phyloP scores from a whole-genome alignment of 2,329 filamentous ascomycete genomes.

The Fusarium pilosicola region DNA sequence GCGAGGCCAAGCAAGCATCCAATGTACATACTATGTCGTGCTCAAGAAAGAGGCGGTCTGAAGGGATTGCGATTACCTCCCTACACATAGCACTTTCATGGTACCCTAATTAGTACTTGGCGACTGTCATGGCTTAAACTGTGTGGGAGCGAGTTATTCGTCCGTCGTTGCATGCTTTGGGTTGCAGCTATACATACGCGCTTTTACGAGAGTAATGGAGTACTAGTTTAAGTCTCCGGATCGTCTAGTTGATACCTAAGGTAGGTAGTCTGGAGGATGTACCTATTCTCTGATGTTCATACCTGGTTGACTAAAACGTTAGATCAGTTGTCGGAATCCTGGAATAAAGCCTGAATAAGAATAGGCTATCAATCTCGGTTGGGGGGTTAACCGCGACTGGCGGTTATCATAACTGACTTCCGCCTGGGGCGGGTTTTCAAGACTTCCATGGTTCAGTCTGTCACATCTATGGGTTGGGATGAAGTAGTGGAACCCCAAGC shows the following conservation, averaged over 20 bases:
- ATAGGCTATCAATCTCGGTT: constrained; percentile 5
- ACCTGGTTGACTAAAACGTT: background rate
- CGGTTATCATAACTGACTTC: constrained; percentile 12
- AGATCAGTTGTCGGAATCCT: constrained; percentile 8
- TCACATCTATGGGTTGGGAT: constrained; percentile 24
- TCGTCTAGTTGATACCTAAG: background rate
- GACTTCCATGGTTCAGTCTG: constrained; percentile 1
- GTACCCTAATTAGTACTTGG: background rate
- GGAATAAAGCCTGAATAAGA: constrained; percentile 29
- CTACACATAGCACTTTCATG: constrained; percentile 6
- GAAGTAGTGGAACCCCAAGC: constrained; percentile 37
- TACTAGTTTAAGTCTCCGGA: background rate
- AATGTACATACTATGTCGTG: background rate
- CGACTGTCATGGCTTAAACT: constrained; percentile 2
- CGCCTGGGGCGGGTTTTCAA: constrained; percentile 12
- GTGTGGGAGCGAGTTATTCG: background rate
- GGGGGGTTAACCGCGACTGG: constrained; percentile 28
- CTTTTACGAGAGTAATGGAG: constrained; percentile 9
- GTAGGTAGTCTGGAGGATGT: background rate
- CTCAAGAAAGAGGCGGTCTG: constrained; percentile 29
- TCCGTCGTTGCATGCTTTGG: background rate
- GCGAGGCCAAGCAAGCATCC: background rate
- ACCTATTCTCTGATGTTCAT: background rate
- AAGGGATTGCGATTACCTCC: background rate
- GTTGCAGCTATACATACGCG: background rate